phyloP scores from a whole-genome alignment of 2,329 filamentous ascomycete species.

The Ophiostoma piceae region DNA sequence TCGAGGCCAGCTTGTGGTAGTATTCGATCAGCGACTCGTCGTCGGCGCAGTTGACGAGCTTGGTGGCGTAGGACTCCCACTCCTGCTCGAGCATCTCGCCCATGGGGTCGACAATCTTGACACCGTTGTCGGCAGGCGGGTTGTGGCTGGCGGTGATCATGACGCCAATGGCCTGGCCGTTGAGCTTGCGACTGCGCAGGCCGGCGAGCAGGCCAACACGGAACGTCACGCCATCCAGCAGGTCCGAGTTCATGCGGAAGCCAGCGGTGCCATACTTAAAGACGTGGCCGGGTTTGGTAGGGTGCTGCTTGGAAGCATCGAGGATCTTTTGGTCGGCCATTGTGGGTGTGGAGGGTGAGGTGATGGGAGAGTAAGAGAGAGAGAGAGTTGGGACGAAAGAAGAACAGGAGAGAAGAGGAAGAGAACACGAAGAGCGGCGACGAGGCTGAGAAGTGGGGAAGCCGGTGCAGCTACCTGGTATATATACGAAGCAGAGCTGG shows the following conservation, averaged over 20 bases:
- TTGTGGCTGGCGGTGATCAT: conserved; percentile 97
- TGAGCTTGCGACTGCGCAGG: conserved; percentile 82
- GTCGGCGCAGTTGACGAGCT: conserved; percentile 75
- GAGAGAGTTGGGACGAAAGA: background rate
- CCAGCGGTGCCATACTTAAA: conserved; percentile 65
- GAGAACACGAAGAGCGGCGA: conserved; percentile 4
- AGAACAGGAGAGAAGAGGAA: background rate
- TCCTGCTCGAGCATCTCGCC: conserved; percentile 96
- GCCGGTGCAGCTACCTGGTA: background rate
- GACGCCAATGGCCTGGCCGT: conserved; percentile 86
- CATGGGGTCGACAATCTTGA: conserved; percentile 95
- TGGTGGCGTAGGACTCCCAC: conserved; percentile 86
- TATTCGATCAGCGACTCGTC: conserved; percentile 69
- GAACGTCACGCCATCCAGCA: conserved; percentile 88
- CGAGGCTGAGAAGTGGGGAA: conserved; percentile 22
- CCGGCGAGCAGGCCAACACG: conserved; percentile 85
- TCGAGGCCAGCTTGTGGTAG: conserved; percentile 69
- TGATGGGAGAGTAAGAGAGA: background rate
- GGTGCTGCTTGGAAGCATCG: conserved; percentile 57
- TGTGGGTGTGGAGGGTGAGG: background rate
- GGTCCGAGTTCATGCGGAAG: conserved; percentile 66
- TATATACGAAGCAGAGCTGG: background rate
- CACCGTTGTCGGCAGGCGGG: conserved; percentile 80
- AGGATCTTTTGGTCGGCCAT: conserved; percentile 42
- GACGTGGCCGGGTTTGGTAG: conserved; percentile 47